Evolutionary conservation across 495 filamentous ascomycete genomes (phyloP).

Genomic region (Podospora tetraspora): DNA sequence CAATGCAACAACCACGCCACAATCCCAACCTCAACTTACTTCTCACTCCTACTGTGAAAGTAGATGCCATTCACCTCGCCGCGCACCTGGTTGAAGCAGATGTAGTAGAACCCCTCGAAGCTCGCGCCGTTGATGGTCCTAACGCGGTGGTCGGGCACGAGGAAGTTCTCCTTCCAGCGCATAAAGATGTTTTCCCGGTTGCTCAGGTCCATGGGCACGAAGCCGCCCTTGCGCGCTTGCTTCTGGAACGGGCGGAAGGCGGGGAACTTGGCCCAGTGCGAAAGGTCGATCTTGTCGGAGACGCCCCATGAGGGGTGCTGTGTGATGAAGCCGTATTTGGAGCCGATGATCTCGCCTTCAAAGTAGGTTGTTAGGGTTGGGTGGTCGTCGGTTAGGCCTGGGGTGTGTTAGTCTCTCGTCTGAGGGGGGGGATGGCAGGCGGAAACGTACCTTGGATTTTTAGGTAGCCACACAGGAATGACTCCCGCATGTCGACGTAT

Average conservation of each 20-base stretch:
- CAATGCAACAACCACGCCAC: too few species aligned
- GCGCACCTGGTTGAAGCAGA: conserved; percentile 90
- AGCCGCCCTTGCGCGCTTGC: conserved; percentile 56
- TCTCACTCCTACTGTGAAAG: conserved; percentile 95
- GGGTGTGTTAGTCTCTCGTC: neutral
- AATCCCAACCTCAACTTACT: conserved; percentile 50
- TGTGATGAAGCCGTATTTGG: conserved; percentile 89
- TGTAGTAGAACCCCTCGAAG: conserved; percentile 99
- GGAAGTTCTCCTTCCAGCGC: conserved; percentile 99
- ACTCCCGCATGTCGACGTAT: conserved; percentile 90
- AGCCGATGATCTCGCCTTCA: conserved; percentile 96
- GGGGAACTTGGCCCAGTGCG: conserved; percentile 88
- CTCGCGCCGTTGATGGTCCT: conserved; percentile 86
- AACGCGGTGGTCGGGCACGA: conserved; percentile 92
- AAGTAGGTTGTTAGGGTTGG: conserved; percentile 97
- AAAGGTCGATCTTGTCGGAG: conserved; percentile 84
- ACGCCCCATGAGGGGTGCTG: conserved; percentile 88
- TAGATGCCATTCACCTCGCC: conserved; percentile 90
- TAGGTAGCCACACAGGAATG: conserved; percentile 92
- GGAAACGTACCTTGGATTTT: conserved; percentile 78
- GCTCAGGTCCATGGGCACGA: conserved; percentile 54
- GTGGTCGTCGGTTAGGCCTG: conserved; percentile 91
- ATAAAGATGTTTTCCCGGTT: conserved; percentile 94
- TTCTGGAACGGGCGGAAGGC: conserved; percentile 78
- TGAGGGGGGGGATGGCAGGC: neutral